Evolutionary conservation across 1,284 basidiomycete genomes (phyloP), one percentile per base, ranked within the genome.

Genomic region (Ceratobasidium sp.): DNA sequence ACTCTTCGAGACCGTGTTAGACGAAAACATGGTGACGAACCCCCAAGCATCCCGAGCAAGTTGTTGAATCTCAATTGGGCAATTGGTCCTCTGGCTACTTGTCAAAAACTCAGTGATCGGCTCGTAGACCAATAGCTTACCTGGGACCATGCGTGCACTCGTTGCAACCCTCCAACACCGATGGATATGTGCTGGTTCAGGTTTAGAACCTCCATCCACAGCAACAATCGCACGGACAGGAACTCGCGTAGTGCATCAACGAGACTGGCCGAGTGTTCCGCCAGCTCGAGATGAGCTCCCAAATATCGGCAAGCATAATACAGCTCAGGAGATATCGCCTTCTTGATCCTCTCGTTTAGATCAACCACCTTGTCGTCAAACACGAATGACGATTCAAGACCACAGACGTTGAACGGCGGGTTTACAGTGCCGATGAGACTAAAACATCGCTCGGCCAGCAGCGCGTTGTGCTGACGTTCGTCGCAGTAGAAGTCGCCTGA

Each of bases 21-120:
- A 22, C 1, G 45, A 48, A 47, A 76, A 74, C 2, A 33, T 24
- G 17, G 59, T 60, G n/a, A 77, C 56, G 31, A 76, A 76, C 19
- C 54, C 24, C 11, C 17, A 22, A 2, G 66, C 73, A 73, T 77
- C 73, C 41, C 19, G 47, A 2, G 53, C n/a, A 6, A 74, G 56
- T 2, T 17, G n/a, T 57, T 41, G 27, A 24, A 67, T 15, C 8
- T 60, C 54, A 22, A 45, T 27, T 22, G 48, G 48, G 31, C 27
- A 50, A 33, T n/a, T n/a, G n/a, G 15, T 15, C 17, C 24, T 17
- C 48, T 51, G 24, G 11, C 22, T 60, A 29, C 57, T 33, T 8
- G 22, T 41, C 31, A 41, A 22, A 8, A 51, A 11, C 50, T 31
- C 36, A 22, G 22, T 19, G 5, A 29, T 29, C 27, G 7, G 22